Evolutionary conservation across 23 red algal genomes (phyloP), one percentile per base, ranked within the genome.

Genomic region (Gracilariopsis chorda): DNA sequence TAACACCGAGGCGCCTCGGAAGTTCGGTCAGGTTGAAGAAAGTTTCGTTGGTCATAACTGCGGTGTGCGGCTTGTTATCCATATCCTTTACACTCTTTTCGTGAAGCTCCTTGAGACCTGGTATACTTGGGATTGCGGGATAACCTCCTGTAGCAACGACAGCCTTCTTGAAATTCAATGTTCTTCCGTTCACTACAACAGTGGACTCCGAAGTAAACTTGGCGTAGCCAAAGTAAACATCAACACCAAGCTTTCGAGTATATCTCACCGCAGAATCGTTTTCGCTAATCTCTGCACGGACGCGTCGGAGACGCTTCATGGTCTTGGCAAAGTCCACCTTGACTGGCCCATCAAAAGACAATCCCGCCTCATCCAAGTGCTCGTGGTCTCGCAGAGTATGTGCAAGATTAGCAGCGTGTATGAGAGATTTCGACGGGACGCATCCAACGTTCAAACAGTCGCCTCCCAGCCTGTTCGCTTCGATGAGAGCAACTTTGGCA

Each of bases 391-490:
- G 35, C 21, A 94, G 51, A 2, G 78, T 86, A 20, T 85, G 82
- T 12, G 83, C 83, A 5, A 86, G 68, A 71, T 90, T 88, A 0
- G 93, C 91, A 51, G 91, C 84, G 42, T 94, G 91, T 8, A 95
- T 79, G 37, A 98, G 89, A 0, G 88, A 37, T 83, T 98, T 98
- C 16, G 88, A 92, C 9, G 96, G 96, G 2, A 98, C 89, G 35
- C 96, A 98, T 11, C 96, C 96, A 43, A 95, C 93, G 52, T 98
- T 98, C 10, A 98, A 60, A 83, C 96, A 98, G 64, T 94, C 92
- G 34, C 96, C 96, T 23, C 96, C 96, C 10, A 98, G 74, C 3
- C 65, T 41, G 56, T 90, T 80, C 0, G 78, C 79, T 64, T 98
- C 96, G 39, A 95, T 83, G 36, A 98, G 74, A n/a, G 92, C 96